Evolutionary conservation across 768 basidiomycete species (phyloP), one percentile per base, ranked within the genome.

Genomic region (Pleurotus salmoneostramineus): DNA sequence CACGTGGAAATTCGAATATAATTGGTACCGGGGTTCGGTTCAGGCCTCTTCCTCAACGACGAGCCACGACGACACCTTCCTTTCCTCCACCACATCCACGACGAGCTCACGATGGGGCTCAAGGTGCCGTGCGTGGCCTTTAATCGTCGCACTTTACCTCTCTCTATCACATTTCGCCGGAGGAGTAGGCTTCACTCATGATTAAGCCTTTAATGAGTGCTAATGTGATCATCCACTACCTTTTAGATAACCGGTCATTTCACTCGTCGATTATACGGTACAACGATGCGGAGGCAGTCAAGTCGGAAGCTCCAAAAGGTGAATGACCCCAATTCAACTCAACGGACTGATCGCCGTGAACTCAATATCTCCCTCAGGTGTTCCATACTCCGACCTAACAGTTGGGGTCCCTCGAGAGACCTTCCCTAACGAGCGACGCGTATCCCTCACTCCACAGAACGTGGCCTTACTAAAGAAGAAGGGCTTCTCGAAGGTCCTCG

Each of bases 381-480:
- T 72, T 27, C 86, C 89, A 36, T 95, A 93, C 70, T 80, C 88
- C 2, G 80, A 83, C 15, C 75, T 95, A 37, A 83, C 80, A 6
- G 78, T 95, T 57, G 93, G 93, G 27, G 82, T 91, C 14, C 91
- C 92, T 10, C 79, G 79, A 55, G 93, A 95, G 72, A 78, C 81
- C 44, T 93, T 83, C 66, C 87, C 87, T 3, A 82, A 86, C 60
- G 93, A 95, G 68, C 80, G 87, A 50, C 84, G 93, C 54, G 91
- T 94, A 45, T 81, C 91, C 40, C 72, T 95, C 5, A 91, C 93
- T 0, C 93, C 93, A 3, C 83, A 87, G 66, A 93, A 93, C 66
- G 84, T 84, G 3, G 76, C 84, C 3, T 67, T 88, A 34, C 76
- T 95, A 49, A 79, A 83, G 58, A 94, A 94, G 79, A 94, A 95